Evolutionary conservation across 2,329 filamentous ascomycete species (phyloP), one percentile per base, ranked within the genome.

Genomic region (Aureobasidium sp.): DNA sequence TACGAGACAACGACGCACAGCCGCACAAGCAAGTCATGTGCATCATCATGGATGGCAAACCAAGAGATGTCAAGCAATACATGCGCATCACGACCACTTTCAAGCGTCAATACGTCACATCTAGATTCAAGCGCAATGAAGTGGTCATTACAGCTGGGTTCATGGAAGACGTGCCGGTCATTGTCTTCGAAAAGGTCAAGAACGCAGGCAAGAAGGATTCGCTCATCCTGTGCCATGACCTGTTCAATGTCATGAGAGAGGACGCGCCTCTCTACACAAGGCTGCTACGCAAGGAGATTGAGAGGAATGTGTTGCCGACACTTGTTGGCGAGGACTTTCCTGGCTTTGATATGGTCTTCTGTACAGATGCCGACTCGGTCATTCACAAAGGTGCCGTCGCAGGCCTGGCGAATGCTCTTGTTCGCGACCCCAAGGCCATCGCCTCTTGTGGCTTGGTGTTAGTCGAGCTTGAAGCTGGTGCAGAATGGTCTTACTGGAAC

Each of bases 181-280:
- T 69, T 13, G 63, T 65, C 46, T 67, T 68, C 27, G 66, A 67
- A 26, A 69, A 69, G 61, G 50, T 63, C 37, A 65, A 66, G 46
- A 69, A 69, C 27, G 44, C 65, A 27, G 65, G 65, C 34, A 69
- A 69, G 61, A 69, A 69, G 52, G 67, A 69, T 36, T 68, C 67
- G 4, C 52, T 69, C 12, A 65, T 69, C 46, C 48, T 69, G 32
- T 67, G 65, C 37, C 66, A 69, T 52, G 67, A 69, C 26, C 59
- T 69, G 2, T 69, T 69, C 64, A 69, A 69, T 29, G 61, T 63
- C 17, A 66, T 66, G 44, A 61, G 67, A 20, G 59, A 63, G 12
- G 65, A 68, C 43, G 53, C 66, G 13, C 63, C 67, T 26, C 32
- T 65, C 0, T 65, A 65, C 55, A 65, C 66, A 6, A 53, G 36